Evolutionary conservation across 31 red algal species (phyloP).

Genomic region (Pterothamnion heteromorphum): DNA sequence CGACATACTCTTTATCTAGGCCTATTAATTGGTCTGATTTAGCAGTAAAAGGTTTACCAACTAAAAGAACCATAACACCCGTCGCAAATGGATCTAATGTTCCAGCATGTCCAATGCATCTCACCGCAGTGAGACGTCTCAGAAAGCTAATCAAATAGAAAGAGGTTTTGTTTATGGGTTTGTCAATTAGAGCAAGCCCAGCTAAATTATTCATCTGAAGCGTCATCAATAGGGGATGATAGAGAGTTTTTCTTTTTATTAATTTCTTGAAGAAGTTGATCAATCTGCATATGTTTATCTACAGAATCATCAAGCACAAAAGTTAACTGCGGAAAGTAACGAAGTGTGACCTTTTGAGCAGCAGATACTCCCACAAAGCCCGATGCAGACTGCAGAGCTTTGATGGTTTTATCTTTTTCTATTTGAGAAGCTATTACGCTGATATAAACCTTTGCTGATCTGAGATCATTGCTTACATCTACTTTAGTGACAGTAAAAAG

Average conservation of each 20-base stretch:
- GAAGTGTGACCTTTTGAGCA: neutral
- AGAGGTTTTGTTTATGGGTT: neutral
- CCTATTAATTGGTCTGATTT: neutral
- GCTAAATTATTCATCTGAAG: neutral
- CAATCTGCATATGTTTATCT: too few relatives aligned
- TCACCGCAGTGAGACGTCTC: neutral
- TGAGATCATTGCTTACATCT: neutral
- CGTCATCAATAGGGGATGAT: too few relatives aligned
- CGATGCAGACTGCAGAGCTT: neutral
- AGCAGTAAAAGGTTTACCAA: neutral
- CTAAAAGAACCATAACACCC: slow-evolving; percentile 40
- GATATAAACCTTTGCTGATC: neutral
- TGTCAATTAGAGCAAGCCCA: slow-evolving; percentile 5
- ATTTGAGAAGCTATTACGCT: neutral
- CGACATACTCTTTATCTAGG: slow-evolving; percentile 1
- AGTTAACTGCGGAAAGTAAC: too few relatives aligned
- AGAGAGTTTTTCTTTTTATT: too few relatives aligned
- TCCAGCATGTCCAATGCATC: slow-evolving; percentile 52
- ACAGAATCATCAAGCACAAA: too few relatives aligned
- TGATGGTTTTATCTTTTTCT: too few relatives aligned
- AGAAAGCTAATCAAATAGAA: neutral
- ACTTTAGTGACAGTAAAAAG: neutral
- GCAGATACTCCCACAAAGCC: neutral
- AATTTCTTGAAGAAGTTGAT: too few relatives aligned
- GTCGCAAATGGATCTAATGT: slow-evolving; percentile 61